phyloP scores from a whole-genome alignment of 305 asterid species.

The Plantago rigida region DNA sequence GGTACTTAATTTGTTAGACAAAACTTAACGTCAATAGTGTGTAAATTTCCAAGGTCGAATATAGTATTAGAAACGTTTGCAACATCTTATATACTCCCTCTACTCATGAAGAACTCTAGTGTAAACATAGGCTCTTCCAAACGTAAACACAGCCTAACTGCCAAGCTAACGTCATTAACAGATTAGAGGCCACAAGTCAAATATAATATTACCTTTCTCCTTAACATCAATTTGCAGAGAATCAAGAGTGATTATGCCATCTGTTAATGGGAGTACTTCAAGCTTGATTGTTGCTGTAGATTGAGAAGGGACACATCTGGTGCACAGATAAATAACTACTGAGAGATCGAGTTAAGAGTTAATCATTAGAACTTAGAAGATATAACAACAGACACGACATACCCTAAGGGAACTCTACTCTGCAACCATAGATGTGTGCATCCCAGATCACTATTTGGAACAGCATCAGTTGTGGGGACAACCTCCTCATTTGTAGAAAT shows the following conservation, averaged over 20 bases:
- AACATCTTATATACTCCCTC: no score
- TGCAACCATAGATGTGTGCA: slow-evolving; percentile 97
- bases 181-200: slow-evolving; percentile 12
- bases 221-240: slow-evolving; percentile 76
- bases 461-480: slow-evolving; percentile 44
- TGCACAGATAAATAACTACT: slow-evolving; percentile 29
- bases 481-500: slow-evolving; percentile 37
- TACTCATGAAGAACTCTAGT: no score
- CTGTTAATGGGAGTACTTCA: slow-evolving; percentile 92
- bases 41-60: no score
- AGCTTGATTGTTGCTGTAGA: slow-evolving; percentile 89
- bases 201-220: slow-evolving; percentile 63
- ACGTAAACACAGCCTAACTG: no score
- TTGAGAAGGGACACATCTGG: slow-evolving; percentile 82
- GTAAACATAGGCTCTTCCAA: no score
- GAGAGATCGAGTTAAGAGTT: slow-evolving; percentile 18
- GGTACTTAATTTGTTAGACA: no score
- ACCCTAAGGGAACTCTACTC: slow-evolving; percentile 97
- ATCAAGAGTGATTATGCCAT: slow-evolving; percentile 93
- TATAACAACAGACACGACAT: slow-evolving; percentile 24
- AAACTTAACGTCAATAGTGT: no score
- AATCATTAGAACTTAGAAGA: slow-evolving; percentile 1
- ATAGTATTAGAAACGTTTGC: no score
- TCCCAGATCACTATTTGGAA: slow-evolving; percentile 62
- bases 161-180: no score